Evolutionary conservation across 345 rosid species (phyloP).

Genomic region (Murraya paniculata): DNA sequence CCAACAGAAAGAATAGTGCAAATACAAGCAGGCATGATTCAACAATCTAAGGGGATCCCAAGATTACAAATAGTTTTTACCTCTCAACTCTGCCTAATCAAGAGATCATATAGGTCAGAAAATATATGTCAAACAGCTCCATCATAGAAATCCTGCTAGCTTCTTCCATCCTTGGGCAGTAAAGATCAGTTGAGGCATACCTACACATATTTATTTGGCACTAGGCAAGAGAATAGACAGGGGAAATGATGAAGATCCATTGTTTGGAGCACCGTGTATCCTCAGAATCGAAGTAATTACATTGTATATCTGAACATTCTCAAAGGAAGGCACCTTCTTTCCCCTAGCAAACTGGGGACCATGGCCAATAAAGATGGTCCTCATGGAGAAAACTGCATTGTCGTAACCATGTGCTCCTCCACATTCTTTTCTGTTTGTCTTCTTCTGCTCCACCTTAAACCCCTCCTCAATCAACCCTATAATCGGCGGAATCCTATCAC

Average conservation of each 20-base stretch:
- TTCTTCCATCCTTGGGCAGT: background rate
- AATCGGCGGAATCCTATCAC: conserved; percentile 74
- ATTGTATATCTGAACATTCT: conserved; percentile 90
- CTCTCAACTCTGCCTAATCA: background rate
- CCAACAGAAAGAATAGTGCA: background rate
- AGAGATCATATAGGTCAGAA: background rate
- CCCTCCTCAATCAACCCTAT: conserved; percentile 78
- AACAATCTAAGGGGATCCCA: background rate
- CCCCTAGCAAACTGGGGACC: conserved; percentile 83
- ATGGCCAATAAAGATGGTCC: conserved; percentile 84
- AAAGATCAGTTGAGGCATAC: background rate
- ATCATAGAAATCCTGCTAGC: background rate
- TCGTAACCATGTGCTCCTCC: conserved; percentile 96
- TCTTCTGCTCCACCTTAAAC: conserved; percentile 71
- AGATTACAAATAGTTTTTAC: background rate
- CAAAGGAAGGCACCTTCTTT: conserved; percentile 83
- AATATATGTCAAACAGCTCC: conserved; percentile 5
- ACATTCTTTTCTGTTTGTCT: conserved; percentile 54
- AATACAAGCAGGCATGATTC: background rate
- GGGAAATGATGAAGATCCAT: conserved; percentile 61
- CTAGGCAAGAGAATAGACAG: conserved; percentile 45
- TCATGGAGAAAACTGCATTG: conserved; percentile 87
- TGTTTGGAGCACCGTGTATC: conserved; percentile 72
- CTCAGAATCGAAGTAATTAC: conserved; percentile 75
- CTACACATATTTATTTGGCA: conserved; percentile 19